Evolutionary conservation across 1,139 yeast genomes (phyloP).

Genomic region (Hansenula sp.): DNA sequence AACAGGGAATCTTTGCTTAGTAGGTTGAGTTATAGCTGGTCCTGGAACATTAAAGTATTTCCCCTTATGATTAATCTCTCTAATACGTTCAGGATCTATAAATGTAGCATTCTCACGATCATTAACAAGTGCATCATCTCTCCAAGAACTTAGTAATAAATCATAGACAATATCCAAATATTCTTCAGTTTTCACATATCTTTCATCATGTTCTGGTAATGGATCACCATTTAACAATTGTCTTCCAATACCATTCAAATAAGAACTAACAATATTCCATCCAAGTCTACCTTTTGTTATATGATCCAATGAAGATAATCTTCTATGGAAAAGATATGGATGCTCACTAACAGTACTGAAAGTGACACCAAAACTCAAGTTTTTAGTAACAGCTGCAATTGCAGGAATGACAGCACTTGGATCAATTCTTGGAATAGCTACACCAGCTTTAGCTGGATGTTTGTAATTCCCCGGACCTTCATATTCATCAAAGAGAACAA

Average conservation of each 20-base stretch:
- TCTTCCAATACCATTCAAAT: conserved; percentile 31
- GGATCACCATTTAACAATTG: conserved; percentile 20
- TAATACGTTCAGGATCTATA: conserved; percentile 23
- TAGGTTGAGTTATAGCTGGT: conserved; percentile 32
- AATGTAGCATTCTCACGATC: conserved; percentile 28
- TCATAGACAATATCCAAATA: conserved; percentile 26
- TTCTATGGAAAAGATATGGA: conserved; percentile 35
- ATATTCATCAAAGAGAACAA: conserved; percentile 39
- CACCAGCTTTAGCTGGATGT: conserved; percentile 33
- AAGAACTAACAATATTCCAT: conserved; percentile 38
- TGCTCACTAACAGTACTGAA: conserved; percentile 36
- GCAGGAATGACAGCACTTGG: conserved; percentile 34
- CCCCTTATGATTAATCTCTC: conserved; percentile 33
- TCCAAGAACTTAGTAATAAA: conserved; percentile 34
- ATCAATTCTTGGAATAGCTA: conserved; percentile 35
- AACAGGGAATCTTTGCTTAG: conserved; percentile 38
- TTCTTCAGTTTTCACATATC: conserved; percentile 5
- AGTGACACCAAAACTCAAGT: conserved; percentile 13
- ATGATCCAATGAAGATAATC: conserved; percentile 35
- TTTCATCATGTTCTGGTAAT: not conserved
- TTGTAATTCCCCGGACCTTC: conserved; percentile 32
- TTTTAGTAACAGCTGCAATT: conserved; percentile 36
- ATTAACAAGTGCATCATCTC: conserved; percentile 31
- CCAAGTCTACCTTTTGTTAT: conserved; percentile 37
- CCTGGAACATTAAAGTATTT: conserved; percentile 11